Percentiles rank a stretch among this genome's conserved stretches.
Evolutionary conservation across 495 filamentous ascomycete species (phyloP).

Genomic region (Neurospora sp.): DNA sequence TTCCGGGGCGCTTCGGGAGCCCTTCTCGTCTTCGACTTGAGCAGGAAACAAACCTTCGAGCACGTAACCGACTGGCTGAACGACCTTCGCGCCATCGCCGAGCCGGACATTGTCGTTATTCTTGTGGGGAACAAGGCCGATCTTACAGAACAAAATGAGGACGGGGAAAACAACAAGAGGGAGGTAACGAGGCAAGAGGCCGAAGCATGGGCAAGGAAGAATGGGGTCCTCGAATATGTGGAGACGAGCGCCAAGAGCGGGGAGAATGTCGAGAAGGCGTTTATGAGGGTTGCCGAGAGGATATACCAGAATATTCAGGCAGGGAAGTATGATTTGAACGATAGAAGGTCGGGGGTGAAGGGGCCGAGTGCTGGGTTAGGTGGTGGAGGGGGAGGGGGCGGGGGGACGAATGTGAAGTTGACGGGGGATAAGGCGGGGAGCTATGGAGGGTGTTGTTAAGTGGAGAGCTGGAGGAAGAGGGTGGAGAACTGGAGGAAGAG

Average conservation of each 20-base stretch:
- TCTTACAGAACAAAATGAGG: conserved; percentile 42
- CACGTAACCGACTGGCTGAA: conserved; percentile 85
- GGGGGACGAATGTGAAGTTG: conserved; percentile 37
- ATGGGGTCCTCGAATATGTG: conserved; percentile 79
- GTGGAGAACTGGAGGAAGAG: background rate
- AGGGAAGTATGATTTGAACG: conserved; percentile 88
- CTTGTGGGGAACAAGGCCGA: conserved; percentile 93
- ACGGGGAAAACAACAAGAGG: conserved; percentile 45
- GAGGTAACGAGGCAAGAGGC: conserved; percentile 73
- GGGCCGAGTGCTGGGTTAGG: conserved; percentile 21
- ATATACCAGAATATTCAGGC: conserved; percentile 94
- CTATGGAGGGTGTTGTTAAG: conserved; percentile 16
- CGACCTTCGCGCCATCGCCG: conserved; percentile 84
- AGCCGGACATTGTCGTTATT: conserved; percentile 86
- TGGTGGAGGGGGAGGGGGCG: conserved; percentile 27
- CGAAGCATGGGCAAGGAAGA: conserved; percentile 72
- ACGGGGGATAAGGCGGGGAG: conserved; percentile 23
- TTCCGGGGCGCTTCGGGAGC: conserved; percentile 90
- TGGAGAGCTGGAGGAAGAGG: background rate
- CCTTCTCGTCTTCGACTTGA: conserved; percentile 90
- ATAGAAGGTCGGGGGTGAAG: conserved; percentile 89
- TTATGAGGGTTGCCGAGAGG: conserved; percentile 82
- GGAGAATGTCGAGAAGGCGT: conserved; percentile 85
- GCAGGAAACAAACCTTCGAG: conserved; percentile 69
- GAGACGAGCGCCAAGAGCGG: conserved; percentile 95